Conservation (phyloP, 2,329 filamentous ascomycete species). For the Calonectria hongkongensis region DNA sequence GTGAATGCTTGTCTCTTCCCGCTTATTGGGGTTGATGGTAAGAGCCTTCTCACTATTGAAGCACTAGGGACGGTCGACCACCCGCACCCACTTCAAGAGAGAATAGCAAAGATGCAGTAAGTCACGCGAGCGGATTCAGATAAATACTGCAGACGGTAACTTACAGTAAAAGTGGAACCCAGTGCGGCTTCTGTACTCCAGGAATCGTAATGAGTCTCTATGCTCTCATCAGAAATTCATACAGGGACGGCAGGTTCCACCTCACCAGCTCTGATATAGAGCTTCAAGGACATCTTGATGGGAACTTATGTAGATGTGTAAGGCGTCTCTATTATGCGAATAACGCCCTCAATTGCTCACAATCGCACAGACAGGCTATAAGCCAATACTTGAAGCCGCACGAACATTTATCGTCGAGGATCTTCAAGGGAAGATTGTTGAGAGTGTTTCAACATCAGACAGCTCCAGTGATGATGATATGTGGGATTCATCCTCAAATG, state of each 20-base stretch:
- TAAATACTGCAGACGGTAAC: neutral
- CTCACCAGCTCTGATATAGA: constrained; percentile 83
- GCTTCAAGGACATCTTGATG: constrained; percentile 93
- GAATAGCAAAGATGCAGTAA: constrained; percentile 86
- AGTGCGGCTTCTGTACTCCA: constrained; percentile 91
- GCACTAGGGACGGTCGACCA: constrained; percentile 88
- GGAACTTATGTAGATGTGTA: constrained; percentile 87
- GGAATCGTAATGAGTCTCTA: constrained; percentile 97
- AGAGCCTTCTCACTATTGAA: constrained; percentile 95
- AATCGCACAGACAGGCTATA: constrained; percentile 32
- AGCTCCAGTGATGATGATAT: constrained; percentile 5
- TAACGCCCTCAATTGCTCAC: neutral
- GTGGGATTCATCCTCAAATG: neutral
- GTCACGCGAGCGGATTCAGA: neutral
- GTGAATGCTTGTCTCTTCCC: constrained; percentile 95
- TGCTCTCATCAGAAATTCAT: constrained; percentile 84
- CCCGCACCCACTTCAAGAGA: constrained; percentile 89
- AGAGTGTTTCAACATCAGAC: constrained; percentile 15
- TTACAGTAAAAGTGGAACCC: constrained; percentile 74
- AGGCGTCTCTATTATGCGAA: neutral
- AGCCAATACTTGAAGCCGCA: constrained; percentile 35
- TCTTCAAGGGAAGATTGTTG: constrained; percentile 24
- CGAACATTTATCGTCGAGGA: constrained; percentile 33
- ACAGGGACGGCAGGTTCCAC: constrained; percentile 62
- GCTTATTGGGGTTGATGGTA: constrained; percentile 90